Evolutionary conservation across 2,329 filamentous ascomycete species (phyloP).

Genomic region (Fusarium sp.): DNA sequence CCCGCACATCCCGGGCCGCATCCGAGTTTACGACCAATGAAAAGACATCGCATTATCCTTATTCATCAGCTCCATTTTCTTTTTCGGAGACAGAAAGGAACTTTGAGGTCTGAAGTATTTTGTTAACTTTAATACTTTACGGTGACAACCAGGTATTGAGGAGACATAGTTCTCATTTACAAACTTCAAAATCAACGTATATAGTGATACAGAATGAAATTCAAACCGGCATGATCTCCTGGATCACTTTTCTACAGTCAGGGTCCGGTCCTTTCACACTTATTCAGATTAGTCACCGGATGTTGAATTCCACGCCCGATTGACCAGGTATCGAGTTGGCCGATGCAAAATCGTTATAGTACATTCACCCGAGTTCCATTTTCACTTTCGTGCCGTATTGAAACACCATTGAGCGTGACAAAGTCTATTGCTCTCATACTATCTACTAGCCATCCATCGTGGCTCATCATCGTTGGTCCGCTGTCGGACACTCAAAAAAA

Average conservation of each 20-base stretch:
- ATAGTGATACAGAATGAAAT: too few species aligned
- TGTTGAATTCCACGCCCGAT: constrained; percentile 12
- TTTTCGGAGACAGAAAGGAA: not conserved
- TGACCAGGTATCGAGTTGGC: constrained; percentile 3
- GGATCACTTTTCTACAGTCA: not conserved
- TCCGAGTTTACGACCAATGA: constrained; percentile 41
- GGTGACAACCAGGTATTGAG: not conserved
- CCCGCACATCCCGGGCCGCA: constrained; percentile 41
- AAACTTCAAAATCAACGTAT: not conserved
- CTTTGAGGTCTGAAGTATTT: not conserved
- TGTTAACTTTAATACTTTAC: not conserved
- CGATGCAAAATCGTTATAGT: not conserved
- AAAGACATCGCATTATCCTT: constrained; percentile 24
- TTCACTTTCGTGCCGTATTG: constrained; percentile 1
- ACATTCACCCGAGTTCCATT: not conserved
- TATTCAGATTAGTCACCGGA: constrained; percentile 35
- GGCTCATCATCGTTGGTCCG: constrained; percentile 42
- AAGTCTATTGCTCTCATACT: constrained; percentile 42
- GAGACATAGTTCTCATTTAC: not conserved
- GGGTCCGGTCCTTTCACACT: constrained; percentile 9
- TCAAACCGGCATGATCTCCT: too few species aligned
- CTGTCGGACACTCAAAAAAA: constrained; percentile 32
- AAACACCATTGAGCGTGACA: constrained; percentile 27
- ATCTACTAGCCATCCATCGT: constrained; percentile 42
- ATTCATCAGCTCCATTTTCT: constrained; percentile 26